Evolutionary conservation across 768 basidiomycete species (phyloP), one percentile per base, ranked within the genome.

Genomic region (Russula compacta): DNA sequence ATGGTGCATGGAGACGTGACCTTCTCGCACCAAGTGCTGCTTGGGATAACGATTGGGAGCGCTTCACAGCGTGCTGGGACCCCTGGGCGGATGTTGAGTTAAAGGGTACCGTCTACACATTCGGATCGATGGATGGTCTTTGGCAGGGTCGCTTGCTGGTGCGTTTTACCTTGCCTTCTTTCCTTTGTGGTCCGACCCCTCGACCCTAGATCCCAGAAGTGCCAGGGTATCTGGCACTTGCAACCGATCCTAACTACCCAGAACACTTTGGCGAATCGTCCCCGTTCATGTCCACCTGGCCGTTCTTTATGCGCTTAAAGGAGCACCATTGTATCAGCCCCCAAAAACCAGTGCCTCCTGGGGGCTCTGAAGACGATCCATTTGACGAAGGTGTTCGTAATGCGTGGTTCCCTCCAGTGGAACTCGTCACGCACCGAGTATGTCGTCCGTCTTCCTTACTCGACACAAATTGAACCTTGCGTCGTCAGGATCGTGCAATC

Each of bases 141-240:
- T 87, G 82, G 83, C 78, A 83, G 60, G 87, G 87, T 4, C 75
- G 81, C 19, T 77, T 85, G 70, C 72, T 83, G 57, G 85, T 87
- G 56, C 60, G 83, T 79, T 6, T 21, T 44, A 39, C 44, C 43
- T 54, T 59, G 38, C 33, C 35, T 15, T 40, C 11, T 38, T 46
- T 43, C 24, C 39, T 17, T 59, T 58, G n/a, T 38, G 7, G 24
- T 58, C 56, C 42, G 53, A 56, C n/a, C 58, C 53, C 49, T 56
- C 47, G 49, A 24, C 44, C 53, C 39, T 57, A 76, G 76, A 68
- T 75, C 4, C 76, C 77, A 7, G 70, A 70, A 39, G 64, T 73
- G 29, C 32, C 54, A 35, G 62, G 66, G 32, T 75, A 74, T 64
- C 66, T 68, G 43, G 62, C 59, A 14, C 69, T 77, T 48, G 66